These are phyloP conservation scores for Candida broadrunensis DNA, from an alignment of 805 yeast genomes.

Conservation along the genomic window DNA sequence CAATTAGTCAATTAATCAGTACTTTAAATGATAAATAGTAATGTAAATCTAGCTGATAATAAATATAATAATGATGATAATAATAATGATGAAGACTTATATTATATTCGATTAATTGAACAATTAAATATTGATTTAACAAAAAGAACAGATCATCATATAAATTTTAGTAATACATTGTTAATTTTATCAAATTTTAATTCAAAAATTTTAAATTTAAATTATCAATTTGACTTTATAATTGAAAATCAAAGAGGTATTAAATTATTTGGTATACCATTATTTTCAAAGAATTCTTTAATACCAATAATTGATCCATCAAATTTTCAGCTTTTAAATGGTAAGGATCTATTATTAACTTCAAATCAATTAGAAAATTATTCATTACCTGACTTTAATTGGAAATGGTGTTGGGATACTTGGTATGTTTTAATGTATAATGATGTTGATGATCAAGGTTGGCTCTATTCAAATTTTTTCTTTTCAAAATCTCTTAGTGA, in stretches of 20 bases:
- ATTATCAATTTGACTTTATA: conserved; percentile 35
- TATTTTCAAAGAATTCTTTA: conserved; percentile 44
- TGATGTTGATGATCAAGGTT: conserved; percentile 83
- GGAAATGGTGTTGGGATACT: conserved; percentile 67
- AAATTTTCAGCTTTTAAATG: conserved; percentile 43
- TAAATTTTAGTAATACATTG: neutral
- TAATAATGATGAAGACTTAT: neutral
- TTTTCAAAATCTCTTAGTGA: conserved; percentile 27
- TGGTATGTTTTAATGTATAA: conserved; percentile 73
- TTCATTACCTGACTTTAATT: conserved; percentile 56
- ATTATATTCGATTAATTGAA: neutral
- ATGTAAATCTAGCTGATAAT: too few relatives aligned
- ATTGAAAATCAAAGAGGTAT: conserved; percentile 56
- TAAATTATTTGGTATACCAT: conserved; percentile 49
- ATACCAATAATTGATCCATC: conserved; percentile 52
- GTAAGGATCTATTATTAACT: conserved; percentile 28
- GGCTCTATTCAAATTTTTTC: conserved; percentile 63
- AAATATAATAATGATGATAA: neutral
- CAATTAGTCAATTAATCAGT: too few relatives aligned
- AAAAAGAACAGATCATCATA: neutral
- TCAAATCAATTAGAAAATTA: conserved; percentile 25
- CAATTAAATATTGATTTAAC: neutral
- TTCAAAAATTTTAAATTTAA: neutral
- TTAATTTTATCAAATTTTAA: conserved; percentile 4
- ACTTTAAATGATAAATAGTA: too few relatives aligned